Conservation (phyloP, 2,329 filamentous ascomycete genomes). For the Beauveria sp. region DNA sequence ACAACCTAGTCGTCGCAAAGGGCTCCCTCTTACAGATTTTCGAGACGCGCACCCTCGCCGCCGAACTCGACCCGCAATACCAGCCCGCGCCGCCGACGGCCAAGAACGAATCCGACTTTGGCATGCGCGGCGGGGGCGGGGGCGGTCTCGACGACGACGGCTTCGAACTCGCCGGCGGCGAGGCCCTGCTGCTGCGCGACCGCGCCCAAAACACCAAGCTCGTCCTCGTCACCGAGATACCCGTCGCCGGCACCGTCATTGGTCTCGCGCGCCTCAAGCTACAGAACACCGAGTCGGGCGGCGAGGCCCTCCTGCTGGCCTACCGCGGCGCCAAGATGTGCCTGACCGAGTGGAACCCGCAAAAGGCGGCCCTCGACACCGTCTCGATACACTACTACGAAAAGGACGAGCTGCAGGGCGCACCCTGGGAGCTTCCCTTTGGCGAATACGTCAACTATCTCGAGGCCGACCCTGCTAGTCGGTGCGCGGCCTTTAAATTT, state of each 20-base stretch:
- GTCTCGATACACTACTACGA: slow-evolving; percentile 98
- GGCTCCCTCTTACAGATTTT: slow-evolving; percentile 92
- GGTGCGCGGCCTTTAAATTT: slow-evolving; percentile 93
- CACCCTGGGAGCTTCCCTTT: slow-evolving; percentile 72
- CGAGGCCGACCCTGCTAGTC: slow-evolving; percentile 80
- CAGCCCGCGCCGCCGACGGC: slow-evolving; percentile 23
- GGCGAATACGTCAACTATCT: slow-evolving; percentile 73
- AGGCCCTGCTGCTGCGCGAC: slow-evolving; percentile 54
- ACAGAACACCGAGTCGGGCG: slow-evolving; percentile 65
- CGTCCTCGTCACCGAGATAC: slow-evolving; percentile 76
- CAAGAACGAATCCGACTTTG: slow-evolving; percentile 40
- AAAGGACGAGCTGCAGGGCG: slow-evolving; percentile 77
- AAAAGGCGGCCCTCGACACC: slow-evolving; percentile 70
- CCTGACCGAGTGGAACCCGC: slow-evolving; percentile 87
- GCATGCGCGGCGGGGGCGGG: slow-evolving; percentile 32
- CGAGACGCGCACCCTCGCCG: slow-evolving; percentile 57
- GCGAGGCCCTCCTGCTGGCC: slow-evolving; percentile 74
- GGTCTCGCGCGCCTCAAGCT: slow-evolving; percentile 73
- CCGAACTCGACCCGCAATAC: slow-evolving; percentile 49
- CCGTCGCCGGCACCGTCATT: slow-evolving; percentile 75
- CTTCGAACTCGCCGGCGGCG: slow-evolving; percentile 54
- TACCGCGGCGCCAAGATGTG: slow-evolving; percentile 90
- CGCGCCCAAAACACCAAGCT: slow-evolving; percentile 66
- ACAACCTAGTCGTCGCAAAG: slow-evolving; percentile 85
- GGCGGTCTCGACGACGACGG: slow-evolving; percentile 50